These are phyloP conservation scores for Planoprotostelium fungivorum DNA, from an alignment of 78 protist species.

Conservation along the genomic window DNA sequence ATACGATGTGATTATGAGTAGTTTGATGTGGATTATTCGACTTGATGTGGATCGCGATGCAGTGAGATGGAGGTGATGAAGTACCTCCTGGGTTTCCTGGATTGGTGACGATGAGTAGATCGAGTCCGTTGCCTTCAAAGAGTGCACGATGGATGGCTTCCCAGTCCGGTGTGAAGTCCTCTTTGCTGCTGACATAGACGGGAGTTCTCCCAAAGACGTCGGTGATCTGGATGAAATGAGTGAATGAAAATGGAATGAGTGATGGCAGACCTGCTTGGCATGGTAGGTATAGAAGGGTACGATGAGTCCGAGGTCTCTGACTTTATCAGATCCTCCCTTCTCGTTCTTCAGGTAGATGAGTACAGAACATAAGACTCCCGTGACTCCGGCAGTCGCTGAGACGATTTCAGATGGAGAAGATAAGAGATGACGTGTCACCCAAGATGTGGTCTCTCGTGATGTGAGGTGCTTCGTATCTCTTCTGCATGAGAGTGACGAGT, in stretches of 20 bases:
- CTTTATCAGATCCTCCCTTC: not conserved
- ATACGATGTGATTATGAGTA: too few species aligned
- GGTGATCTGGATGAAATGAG: not conserved
- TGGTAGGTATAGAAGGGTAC: constrained; percentile 51
- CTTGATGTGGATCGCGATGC: too few species aligned
- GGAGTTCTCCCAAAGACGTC: not conserved
- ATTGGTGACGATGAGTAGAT: constrained; percentile 18
- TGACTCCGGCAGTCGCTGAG: not conserved
- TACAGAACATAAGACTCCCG: not conserved
- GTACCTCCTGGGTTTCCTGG: constrained; percentile 29
- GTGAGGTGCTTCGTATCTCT: not conserved
- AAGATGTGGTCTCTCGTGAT: not conserved
- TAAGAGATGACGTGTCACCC: not conserved
- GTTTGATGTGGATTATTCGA: too few species aligned
- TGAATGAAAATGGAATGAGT: not conserved
- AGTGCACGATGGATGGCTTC: not conserved
- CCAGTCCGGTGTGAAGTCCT: constrained; percentile 6
- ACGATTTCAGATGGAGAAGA: not conserved
- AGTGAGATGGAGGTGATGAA: not conserved
- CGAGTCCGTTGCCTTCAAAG: not conserved
- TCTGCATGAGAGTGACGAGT: not conserved
- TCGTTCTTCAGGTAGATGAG: not conserved
- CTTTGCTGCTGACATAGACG: not conserved
- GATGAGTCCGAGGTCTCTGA: constrained; percentile 6
- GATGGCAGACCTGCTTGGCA: constrained; percentile 2